A percentile compares a stretch with the other conserved stretches of the same genome.
Evolutionary conservation across 768 basidiomycete species (phyloP).

Genomic region (Suillus weaverae): DNA sequence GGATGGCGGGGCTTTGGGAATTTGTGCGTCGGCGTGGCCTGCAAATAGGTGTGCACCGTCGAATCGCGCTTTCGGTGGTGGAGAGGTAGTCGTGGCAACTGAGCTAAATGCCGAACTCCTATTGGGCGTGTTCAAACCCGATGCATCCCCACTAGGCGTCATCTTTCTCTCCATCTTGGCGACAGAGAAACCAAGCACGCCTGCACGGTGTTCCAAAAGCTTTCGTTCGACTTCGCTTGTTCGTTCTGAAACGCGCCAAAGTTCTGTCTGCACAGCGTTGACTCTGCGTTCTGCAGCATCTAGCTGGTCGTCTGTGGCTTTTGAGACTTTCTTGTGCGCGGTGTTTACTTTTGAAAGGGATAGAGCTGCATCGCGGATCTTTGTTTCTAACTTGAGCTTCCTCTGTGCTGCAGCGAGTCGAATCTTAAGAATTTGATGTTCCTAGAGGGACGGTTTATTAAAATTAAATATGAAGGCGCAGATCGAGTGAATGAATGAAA

Average conservation of each 20-base stretch:
- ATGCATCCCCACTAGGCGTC: slow-evolving; percentile 35
- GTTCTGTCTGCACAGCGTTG: slow-evolving; percentile 66
- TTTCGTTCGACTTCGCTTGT: slow-evolving; percentile 60
- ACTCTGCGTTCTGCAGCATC: slow-evolving; percentile 74
- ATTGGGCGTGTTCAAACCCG: slow-evolving; percentile 54
- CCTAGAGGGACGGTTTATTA: slow-evolving; percentile 43
- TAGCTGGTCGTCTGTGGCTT: slow-evolving; percentile 70
- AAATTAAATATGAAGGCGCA: slow-evolving; percentile 16
- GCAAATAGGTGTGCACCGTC: slow-evolving; percentile 86
- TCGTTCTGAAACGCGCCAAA: slow-evolving; percentile 66
- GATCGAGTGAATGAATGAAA: slow-evolving; percentile 19
- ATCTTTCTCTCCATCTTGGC: slow-evolving; percentile 64
- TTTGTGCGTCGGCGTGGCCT: slow-evolving; percentile 68
- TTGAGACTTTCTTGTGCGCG: slow-evolving; percentile 53
- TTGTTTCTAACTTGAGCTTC: slow-evolving; percentile 79
- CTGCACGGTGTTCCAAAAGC: slow-evolving; percentile 81
- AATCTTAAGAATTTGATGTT: slow-evolving; percentile 68
- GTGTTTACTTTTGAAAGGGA: slow-evolving; percentile 71
- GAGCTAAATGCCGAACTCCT: slow-evolving; percentile 54
- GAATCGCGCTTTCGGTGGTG: slow-evolving; percentile 58
- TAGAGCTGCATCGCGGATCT: slow-evolving; percentile 83
- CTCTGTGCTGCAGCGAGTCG: slow-evolving; percentile 65
- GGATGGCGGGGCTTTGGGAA: slow-evolving; percentile 46
- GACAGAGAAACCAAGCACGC: slow-evolving; percentile 72
- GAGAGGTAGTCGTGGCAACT: slow-evolving; percentile 38